Percentiles rank a stretch among this genome's conserved stretches.
These are phyloP conservation scores for Phialophora tarda DNA, from an alignment of 2,329 filamentous ascomycete species.

Conservation along the genomic window DNA sequence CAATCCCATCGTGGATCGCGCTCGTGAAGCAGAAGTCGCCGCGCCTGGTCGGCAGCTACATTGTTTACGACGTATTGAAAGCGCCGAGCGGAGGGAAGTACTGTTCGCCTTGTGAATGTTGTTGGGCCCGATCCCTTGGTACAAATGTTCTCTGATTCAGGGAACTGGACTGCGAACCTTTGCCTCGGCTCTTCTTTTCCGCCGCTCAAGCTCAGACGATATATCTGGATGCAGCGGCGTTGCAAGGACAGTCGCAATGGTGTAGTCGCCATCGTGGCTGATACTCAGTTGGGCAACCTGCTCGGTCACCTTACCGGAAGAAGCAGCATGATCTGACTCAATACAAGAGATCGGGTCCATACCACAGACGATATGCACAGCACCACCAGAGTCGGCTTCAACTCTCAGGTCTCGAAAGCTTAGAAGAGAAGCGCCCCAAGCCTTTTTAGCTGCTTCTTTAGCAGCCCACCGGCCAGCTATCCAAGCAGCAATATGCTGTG, in stretches of 20 bases:
- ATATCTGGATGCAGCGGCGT: conserved; percentile 37
- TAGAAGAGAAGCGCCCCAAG: conserved; percentile 64
- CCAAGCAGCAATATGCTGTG: conserved; percentile 40
- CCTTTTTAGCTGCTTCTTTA: conserved; percentile 77
- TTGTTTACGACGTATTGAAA: background rate
- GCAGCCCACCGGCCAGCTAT: conserved; percentile 67
- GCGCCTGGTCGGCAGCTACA: conserved; percentile 8
- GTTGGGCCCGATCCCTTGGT: background rate
- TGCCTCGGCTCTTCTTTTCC: conserved; percentile 27
- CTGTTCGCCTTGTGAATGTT: background rate
- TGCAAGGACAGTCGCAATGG: conserved; percentile 56
- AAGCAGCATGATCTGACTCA: conserved; percentile 23
- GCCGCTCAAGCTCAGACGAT: conserved; percentile 22
- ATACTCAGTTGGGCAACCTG: conserved; percentile 75
- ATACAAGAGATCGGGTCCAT: conserved; percentile 30
- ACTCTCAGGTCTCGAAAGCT: conserved; percentile 66
- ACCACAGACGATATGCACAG: conserved; percentile 32
- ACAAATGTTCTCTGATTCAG: background rate
- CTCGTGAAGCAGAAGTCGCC: conserved; percentile 5
- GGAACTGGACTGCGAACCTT: conserved; percentile 8
- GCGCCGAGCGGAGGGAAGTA: background rate
- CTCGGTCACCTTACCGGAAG: conserved; percentile 41
- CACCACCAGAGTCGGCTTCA: conserved; percentile 33
- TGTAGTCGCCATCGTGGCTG: conserved; percentile 85
- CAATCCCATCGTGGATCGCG: conserved; percentile 29